A percentile compares a stretch with the other conserved stretches of the same genome.
Evolutionary conservation across 768 basidiomycete species (phyloP).

Genomic region (Xerocomus brunneocitrinus): DNA sequence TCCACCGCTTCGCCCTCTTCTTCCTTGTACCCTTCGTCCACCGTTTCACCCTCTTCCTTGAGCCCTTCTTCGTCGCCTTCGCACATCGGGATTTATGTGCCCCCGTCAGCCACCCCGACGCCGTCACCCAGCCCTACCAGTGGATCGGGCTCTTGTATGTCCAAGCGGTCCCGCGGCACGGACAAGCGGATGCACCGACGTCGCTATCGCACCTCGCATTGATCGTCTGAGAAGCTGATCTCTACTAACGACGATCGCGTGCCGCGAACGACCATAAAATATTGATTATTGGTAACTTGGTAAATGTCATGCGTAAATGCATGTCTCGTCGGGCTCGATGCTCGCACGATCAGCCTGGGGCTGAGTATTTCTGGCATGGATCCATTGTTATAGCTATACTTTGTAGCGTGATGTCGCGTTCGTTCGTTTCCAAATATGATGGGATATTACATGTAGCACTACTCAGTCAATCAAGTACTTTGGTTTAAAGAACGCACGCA

Average conservation of each 20-base stretch:
- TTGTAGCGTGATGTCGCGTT: neutral
- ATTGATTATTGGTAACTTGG: neutral
- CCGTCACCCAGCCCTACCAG: neutral
- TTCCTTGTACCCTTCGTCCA: neutral
- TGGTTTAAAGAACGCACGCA: conserved; percentile 92
- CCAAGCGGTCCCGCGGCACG: neutral
- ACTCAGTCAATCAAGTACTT: conserved; percentile 86
- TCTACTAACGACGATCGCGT: neutral
- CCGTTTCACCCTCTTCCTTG: neutral
- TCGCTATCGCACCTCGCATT: neutral
- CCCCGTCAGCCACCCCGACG: neutral
- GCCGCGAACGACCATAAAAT: neutral
- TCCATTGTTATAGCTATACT: neutral
- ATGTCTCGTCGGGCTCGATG: neutral
- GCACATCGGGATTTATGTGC: neutral
- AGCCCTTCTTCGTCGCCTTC: neutral
- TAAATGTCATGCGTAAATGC: neutral
- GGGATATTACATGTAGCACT: conserved; percentile 4
- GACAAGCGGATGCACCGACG: neutral
- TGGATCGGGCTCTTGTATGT: neutral
- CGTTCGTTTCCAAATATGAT: neutral
- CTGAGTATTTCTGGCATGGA: neutral
- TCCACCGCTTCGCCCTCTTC: neutral
- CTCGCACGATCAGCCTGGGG: neutral
- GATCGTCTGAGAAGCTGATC: neutral